Evolutionary conservation across 495 filamentous ascomycete species (phyloP).

Genomic region (Niebla homalea): DNA sequence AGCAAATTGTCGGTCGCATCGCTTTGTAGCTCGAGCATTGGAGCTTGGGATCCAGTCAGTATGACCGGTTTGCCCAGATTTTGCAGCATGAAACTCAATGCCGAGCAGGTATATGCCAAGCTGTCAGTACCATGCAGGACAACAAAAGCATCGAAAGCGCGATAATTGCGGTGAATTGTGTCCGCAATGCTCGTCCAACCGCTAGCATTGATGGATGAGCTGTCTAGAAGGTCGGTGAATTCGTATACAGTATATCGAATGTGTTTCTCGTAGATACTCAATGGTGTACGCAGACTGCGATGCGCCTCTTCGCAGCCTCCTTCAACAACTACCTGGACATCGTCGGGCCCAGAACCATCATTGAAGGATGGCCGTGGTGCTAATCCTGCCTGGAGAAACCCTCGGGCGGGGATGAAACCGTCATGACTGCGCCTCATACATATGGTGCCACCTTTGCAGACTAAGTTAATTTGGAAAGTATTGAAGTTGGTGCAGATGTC

Average conservation of each 20-base stretch:
- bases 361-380: conserved; percentile 80
- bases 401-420: conserved; percentile 57
- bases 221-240: conserved; percentile 78
- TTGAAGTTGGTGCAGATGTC: not conserved
- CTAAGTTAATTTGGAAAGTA: not conserved
- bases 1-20: conserved; percentile 96
- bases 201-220: conserved; percentile 76
- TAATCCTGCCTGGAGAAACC: conserved; percentile 75
- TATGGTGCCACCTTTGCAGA: conserved; percentile 53
- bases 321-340: conserved; percentile 41
- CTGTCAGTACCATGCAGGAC: conserved; percentile 94
- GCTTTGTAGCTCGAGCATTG: conserved; percentile 83
- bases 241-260: conserved; percentile 81
- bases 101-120: conserved; percentile 82
- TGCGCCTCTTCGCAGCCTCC: conserved; percentile 31
- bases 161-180: conserved; percentile 61
- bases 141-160: conserved; percentile 86
- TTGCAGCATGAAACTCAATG: conserved; percentile 86
- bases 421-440: conserved; percentile 70
- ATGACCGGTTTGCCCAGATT: conserved; percentile 88
- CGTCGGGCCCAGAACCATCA: conserved; percentile 51
- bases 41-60: conserved; percentile 80
- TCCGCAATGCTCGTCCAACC: conserved; percentile 84
- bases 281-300: conserved; percentile 62
- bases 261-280: conserved; percentile 66